Conservation (phyloP, 1,284 basidiomycete genomes). For the Rhodotorula sp. region DNA sequence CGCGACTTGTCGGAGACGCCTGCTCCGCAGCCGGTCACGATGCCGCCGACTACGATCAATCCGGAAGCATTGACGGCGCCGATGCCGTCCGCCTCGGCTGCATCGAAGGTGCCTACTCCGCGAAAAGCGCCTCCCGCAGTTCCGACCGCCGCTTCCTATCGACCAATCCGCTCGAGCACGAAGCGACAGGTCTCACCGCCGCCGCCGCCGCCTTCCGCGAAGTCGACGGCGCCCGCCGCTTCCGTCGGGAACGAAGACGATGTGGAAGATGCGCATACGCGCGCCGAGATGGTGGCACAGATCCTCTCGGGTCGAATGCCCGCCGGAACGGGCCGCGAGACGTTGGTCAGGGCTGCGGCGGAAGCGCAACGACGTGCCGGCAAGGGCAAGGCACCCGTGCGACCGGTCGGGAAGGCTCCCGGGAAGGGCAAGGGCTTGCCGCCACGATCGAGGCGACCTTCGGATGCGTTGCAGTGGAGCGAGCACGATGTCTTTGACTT, state of each 20-base stretch:
- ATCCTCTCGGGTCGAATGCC: conserved; percentile 12
- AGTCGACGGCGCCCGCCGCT: background rate
- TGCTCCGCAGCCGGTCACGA: no score
- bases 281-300: conserved; percentile 25
- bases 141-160: background rate
- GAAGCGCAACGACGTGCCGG: conserved; percentile 12
- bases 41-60: background rate
- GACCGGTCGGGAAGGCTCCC: conserved; percentile 18
- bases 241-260: background rate
- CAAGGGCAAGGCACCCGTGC: conserved; percentile 6
- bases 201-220: background rate
- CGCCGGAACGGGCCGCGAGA: background rate
- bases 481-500: conserved; percentile 12
- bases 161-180: background rate
- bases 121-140: background rate
- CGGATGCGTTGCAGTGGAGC: conserved; percentile 6
- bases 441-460: conserved; percentile 15
- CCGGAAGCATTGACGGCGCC: background rate
- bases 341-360: conserved; percentile 1
- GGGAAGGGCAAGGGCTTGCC: conserved; percentile 28
- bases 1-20: background rate
- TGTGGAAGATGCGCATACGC: conserved; percentile 9
- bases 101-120: background rate
- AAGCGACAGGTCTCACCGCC: background rate
- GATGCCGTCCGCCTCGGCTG: background rate